A percentile compares a stretch with the other conserved stretches of the same genome.
Conservation (phyloP, 2,329 filamentous ascomycete genomes). For the Orbilia blumenaviensis region DNA sequence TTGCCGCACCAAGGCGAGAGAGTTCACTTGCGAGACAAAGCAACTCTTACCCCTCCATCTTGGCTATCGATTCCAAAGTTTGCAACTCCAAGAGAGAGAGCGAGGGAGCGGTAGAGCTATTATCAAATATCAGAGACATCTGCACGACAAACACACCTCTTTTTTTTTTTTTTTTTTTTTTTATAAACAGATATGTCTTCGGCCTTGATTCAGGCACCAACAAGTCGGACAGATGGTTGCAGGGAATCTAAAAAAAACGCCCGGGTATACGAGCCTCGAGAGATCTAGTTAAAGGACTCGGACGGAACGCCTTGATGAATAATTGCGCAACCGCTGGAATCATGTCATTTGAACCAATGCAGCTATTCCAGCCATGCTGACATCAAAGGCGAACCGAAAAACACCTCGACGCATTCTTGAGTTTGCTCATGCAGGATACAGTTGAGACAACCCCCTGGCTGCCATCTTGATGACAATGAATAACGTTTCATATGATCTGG, state of each 20-base stretch:
- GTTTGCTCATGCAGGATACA: constrained; percentile 29
- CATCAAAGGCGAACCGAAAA: constrained; percentile 39
- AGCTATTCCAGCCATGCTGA: constrained; percentile 50
- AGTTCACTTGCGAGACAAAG: constrained; percentile 17
- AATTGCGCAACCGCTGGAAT: constrained; percentile 51
- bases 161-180: too few species aligned
- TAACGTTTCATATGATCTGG: constrained; percentile 49
- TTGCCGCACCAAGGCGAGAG: constrained; percentile 1
- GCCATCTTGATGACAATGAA: constrained; percentile 14
- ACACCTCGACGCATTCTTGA: constrained; percentile 27
- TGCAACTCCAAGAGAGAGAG: constrained; percentile 26
- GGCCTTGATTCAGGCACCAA: constrained; percentile 43
- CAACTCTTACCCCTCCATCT: constrained; percentile 34
- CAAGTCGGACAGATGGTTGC: constrained; percentile 35
- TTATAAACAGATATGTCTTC: constrained; percentile 33
- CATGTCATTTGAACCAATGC: constrained; percentile 50
- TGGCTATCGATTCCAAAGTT: constrained; percentile 25
- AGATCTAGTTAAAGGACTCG: not conserved
- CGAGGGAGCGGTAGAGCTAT: too few species aligned
- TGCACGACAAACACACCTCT: constrained; percentile 43
- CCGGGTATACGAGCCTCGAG: constrained; percentile 40
- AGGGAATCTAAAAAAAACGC: constrained; percentile 36
- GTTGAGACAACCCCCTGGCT: constrained; percentile 45
- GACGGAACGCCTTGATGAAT: constrained; percentile 32
- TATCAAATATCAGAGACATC: constrained; percentile 46